phyloP scores from a whole-genome alignment of 768 basidiomycete species.

The Russula emetica region DNA sequence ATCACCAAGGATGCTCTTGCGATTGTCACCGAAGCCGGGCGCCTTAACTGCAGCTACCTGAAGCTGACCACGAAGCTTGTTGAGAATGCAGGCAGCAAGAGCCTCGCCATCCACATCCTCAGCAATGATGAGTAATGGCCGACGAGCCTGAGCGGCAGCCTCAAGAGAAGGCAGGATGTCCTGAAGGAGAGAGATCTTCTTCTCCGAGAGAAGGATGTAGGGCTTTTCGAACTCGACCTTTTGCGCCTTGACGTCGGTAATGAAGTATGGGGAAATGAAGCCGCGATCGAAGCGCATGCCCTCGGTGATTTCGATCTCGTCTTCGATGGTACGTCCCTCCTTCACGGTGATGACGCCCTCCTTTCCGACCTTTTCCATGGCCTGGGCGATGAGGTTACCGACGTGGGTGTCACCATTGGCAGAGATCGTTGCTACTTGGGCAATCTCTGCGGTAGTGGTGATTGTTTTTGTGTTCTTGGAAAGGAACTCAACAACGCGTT shows the following conservation, averaged over 20 bases:
- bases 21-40: conserved; percentile 98
- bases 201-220: conserved; percentile 87
- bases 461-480: conserved; percentile 85
- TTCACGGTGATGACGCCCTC: conserved; percentile 99
- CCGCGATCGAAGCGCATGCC: conserved; percentile 99
- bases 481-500: conserved; percentile 85
- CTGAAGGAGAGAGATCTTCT: conserved; percentile 94
- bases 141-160: conserved; percentile 70
- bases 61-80: conserved; percentile 98
- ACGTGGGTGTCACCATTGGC: conserved; percentile 80
- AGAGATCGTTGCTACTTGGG: conserved; percentile 86
- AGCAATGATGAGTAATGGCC: conserved; percentile 93
- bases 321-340: conserved; percentile 96
- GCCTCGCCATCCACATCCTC: conserved; percentile 99
- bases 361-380: conserved; percentile 99
- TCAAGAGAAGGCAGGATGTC: conserved; percentile 94
- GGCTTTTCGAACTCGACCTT: conserved; percentile 98
- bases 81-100: conserved; percentile 94
- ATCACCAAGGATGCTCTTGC: conserved; percentile 96
- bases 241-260: conserved; percentile 96
- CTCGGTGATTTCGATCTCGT: conserved; percentile 99
- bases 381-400: conserved; percentile 92
- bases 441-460: conserved; percentile 96
- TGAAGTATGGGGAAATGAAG: conserved; percentile 96
- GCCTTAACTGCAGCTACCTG: conserved; percentile 94